Percentiles rank a stretch among this genome's conserved stretches.
Evolutionary conservation across 495 filamentous ascomycete species (phyloP).

Genomic region (Peziza echinospora): DNA sequence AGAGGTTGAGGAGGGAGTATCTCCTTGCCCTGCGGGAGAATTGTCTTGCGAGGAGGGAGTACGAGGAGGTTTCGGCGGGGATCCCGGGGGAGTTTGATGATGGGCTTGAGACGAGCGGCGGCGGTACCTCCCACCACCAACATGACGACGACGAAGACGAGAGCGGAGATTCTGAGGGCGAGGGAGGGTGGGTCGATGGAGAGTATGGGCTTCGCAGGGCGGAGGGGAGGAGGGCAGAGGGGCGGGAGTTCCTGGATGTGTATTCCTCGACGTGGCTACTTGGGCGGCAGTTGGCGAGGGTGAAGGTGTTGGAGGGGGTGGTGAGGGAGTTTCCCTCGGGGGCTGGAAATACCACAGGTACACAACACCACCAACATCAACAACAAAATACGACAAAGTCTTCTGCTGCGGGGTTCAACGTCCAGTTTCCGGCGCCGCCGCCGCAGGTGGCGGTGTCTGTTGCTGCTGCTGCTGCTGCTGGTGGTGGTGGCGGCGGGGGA

Average conservation of each 20-base stretch:
- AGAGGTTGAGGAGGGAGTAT: neutral
- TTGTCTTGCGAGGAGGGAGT: neutral
- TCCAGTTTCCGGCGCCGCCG: neutral
- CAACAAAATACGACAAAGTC: too few species aligned
- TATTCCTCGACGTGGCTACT: neutral
- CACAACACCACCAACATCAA: neutral
- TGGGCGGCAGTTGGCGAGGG: neutral
- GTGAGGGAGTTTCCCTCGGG: neutral
- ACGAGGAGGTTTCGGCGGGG: neutral
- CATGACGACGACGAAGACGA: neutral
- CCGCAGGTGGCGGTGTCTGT: neutral
- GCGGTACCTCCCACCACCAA: too few species aligned
- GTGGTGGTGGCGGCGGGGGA: neutral
- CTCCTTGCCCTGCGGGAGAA: neutral
- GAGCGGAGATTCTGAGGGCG: neutral
- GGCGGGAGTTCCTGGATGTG: neutral
- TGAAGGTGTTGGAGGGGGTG: neutral
- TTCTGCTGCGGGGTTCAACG: too few species aligned
- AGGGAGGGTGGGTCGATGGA: neutral
- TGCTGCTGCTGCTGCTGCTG: neutral
- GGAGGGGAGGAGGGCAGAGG: neutral
- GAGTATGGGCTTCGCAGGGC: neutral
- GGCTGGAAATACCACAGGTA: neutral
- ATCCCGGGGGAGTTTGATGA: neutral
- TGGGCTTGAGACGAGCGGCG: neutral